phyloP scores from a whole-genome alignment of 768 basidiomycete genomes.

The Porpolomopsis calyptriformis region DNA sequence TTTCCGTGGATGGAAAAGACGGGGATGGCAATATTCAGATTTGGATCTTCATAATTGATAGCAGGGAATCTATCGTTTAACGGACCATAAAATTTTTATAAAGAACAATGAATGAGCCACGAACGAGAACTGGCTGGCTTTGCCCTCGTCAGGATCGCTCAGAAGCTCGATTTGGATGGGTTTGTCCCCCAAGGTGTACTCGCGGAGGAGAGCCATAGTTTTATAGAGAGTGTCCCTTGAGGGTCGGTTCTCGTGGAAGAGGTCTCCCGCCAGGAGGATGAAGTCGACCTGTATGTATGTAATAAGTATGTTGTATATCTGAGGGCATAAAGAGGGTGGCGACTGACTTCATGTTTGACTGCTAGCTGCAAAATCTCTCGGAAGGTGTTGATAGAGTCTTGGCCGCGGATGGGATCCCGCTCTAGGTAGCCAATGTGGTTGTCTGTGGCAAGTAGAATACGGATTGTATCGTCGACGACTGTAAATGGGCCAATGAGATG shows the following conservation, averaged over 20 bases:
- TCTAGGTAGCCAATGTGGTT: constrained; percentile 95
- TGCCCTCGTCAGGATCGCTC: constrained; percentile 88
- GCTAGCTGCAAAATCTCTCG: constrained; percentile 88
- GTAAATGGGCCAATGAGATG: constrained; percentile 4
- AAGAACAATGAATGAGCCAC: constrained; percentile 18
- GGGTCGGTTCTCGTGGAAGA: constrained; percentile 97
- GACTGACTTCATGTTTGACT: constrained; percentile 71
- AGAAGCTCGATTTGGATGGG: constrained; percentile 86
- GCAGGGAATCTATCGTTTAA: constrained; percentile 68
- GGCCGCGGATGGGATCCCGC: constrained; percentile 86
- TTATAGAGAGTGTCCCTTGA: constrained; percentile 84
- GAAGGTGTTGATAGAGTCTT: constrained; percentile 94
- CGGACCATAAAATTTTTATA: not conserved
- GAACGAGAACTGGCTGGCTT: constrained; percentile 74
- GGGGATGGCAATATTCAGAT: constrained; percentile 91
- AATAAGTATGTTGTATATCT: constrained; percentile 2
- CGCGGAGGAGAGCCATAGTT: constrained; percentile 78
- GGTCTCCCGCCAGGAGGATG: constrained; percentile 86
- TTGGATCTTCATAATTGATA: constrained; percentile 93
- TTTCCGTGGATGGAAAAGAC: constrained; percentile 99
- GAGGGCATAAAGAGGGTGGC: constrained; percentile 3
- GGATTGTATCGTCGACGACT: constrained; percentile 62
- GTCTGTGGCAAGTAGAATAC: constrained; percentile 86
- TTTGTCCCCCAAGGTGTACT: constrained; percentile 81
- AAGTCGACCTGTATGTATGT: constrained; percentile 72